Conservation (phyloP, 345 rosid species). For the Luvunga scandens region DNA sequence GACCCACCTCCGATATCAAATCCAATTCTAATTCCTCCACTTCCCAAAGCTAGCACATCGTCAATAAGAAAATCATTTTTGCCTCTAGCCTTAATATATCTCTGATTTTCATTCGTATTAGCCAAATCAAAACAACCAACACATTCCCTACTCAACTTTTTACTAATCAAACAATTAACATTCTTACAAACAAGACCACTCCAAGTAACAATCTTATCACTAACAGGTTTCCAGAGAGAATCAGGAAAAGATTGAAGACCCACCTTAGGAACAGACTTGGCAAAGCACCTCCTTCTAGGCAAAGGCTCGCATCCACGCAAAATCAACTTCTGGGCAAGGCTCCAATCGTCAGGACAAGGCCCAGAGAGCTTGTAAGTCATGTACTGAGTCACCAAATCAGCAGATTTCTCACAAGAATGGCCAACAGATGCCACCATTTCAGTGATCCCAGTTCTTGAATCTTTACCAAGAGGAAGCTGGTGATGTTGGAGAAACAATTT, state of each 20-base stretch:
- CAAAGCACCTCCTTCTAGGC: conserved; percentile 83
- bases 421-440: conserved; percentile 98
- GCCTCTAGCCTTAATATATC: conserved; percentile 61
- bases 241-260: conserved; percentile 52
- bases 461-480: conserved; percentile 78
- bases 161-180: conserved; percentile 72
- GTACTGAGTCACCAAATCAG: conserved; percentile 79
- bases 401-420: conserved; percentile 78
- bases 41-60: conserved; percentile 69
- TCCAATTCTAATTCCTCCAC: conserved; percentile 76
- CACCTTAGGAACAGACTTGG: conserved; percentile 59
- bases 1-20: conserved; percentile 88
- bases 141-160: conserved; percentile 77
- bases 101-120: conserved; percentile 53
- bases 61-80: conserved; percentile 82
- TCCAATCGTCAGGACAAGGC: conserved; percentile 81
- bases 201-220: conserved; percentile 83
- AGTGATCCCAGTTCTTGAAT: conserved; percentile 77
- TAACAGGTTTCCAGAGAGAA: conserved; percentile 78
- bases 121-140: conserved; percentile 71
- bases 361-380: conserved; percentile 73
- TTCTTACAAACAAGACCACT: conserved; percentile 88
- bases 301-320: conserved; percentile 86
- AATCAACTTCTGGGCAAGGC: conserved; percentile 67
- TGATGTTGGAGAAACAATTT: conserved; percentile 72